phyloP scores from a whole-genome alignment of 2,329 filamentous ascomycete species.

The Aschersonia sp. region DNA sequence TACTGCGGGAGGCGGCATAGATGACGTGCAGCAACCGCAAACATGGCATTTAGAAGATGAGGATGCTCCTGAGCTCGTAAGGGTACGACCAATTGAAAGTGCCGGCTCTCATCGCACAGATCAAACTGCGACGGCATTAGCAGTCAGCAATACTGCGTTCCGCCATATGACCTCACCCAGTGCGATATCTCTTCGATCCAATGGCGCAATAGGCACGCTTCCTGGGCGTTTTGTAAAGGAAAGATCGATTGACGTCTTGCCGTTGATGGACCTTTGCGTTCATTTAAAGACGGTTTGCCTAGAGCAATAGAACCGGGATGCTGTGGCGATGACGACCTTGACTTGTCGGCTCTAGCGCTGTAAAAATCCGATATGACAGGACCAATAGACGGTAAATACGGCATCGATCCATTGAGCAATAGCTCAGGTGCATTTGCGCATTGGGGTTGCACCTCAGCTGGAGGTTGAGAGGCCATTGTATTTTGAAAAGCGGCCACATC shows the following conservation, averaged over 20 bases:
- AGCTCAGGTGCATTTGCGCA: background rate
- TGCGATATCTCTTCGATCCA: conserved; percentile 24
- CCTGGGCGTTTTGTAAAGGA: conserved; percentile 18
- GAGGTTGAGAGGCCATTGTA: background rate
- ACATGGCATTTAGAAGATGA: conserved; percentile 24
- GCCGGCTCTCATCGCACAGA: conserved; percentile 22
- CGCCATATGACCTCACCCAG: conserved; percentile 14
- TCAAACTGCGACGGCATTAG: conserved; percentile 16
- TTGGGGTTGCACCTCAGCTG: background rate
- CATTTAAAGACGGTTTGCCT: no score
- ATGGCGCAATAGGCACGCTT: conserved; percentile 22
- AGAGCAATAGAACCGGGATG: background rate
- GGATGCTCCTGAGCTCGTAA: conserved; percentile 18
- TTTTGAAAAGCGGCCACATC: background rate
- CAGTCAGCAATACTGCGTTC: background rate
- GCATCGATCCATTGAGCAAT: background rate
- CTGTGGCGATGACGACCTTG: background rate
- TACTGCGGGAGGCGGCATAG: conserved; percentile 22
- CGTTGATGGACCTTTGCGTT: background rate
- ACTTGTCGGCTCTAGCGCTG: background rate
- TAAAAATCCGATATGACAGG: background rate
- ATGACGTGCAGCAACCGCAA: conserved; percentile 24
- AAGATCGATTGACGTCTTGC: conserved; percentile 9
- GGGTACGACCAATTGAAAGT: conserved; percentile 24
- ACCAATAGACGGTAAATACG: background rate